Evolutionary conservation across 2,329 filamentous ascomycete species (phyloP), one percentile per base, ranked within the genome.

Genomic region (Neonectria sp.): DNA sequence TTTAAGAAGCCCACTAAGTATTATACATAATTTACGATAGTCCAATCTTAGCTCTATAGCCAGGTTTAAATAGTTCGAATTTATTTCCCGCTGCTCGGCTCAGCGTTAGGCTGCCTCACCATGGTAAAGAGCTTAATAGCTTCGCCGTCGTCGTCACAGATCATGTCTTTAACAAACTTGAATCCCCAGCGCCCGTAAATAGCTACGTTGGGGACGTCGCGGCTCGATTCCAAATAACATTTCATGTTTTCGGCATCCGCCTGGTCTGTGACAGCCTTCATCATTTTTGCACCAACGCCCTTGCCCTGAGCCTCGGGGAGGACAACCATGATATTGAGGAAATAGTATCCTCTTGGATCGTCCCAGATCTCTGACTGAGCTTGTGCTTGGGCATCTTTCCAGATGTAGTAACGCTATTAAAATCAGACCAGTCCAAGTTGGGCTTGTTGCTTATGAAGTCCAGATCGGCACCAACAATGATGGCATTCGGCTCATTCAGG

Each of bases 171-270:
- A 8, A 85, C 86, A 61, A 92, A 82, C 74, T 85, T 81, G 77
- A 94, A 94, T 6, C 91, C 92, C 84, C 93, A 87, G 65, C 85
- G 86, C 71, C 90, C 86, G 77, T 94, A 94, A 25, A 94, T 93
- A 35, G 86, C 83, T 76, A 92, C 86, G 73, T 94, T 94, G 0
- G 92, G 92, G 67, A 87, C 85, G 43, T 88, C 88, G 60, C 90
- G 88, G 67, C 89, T 91, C 35, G 90, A 93, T 79, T 94, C 92
- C 65, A 94, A 80, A 78, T 94, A 94, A 73, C 91, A 93, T 61
- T 82, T 85, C 73, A 88, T 85, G 0, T 88, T 87, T 76, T 93
- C 90, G 6, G 79, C 79, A 77, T 94, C 92, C 11, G 92, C 92
- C 73, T 82, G 81, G 46, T 86, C 82, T 17, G 90, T 89, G 7